A percentile compares a stretch with the other conserved stretches of the same genome.
These are phyloP conservation scores for Lotus japonicus DNA, from an alignment of 306 rosid genomes.

Conservation along the genomic window DNA sequence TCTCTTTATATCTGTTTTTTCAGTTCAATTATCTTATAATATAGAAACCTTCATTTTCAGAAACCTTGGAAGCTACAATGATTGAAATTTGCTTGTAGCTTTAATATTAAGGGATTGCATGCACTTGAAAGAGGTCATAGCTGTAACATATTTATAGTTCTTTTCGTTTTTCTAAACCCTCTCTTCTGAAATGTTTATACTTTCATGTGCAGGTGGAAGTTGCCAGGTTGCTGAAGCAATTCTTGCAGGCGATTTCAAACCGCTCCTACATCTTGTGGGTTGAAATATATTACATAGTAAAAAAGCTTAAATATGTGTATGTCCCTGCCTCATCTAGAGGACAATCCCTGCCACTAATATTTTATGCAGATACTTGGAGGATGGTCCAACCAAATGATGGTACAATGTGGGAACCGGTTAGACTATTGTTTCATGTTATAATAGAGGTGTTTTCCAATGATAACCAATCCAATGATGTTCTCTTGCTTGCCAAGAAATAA, in stretches of 20 bases:
- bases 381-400: too few species aligned
- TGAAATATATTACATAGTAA: conserved; percentile 10
- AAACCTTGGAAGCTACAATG: conserved; percentile 55
- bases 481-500: too few species aligned
- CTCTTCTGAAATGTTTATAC: not conserved
- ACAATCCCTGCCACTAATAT: too few species aligned
- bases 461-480: too few species aligned
- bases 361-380: too few species aligned
- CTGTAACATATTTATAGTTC: not conserved
- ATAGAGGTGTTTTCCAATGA: too few species aligned
- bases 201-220: conserved; percentile 55
- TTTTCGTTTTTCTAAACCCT: not conserved
- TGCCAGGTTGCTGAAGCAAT: conserved; percentile 49
- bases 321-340: too few species aligned
- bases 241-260: conserved; percentile 66
- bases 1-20: not conserved
- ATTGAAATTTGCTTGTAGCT: conserved; percentile 59
- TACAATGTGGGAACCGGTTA: too few species aligned
- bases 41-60: too few species aligned
- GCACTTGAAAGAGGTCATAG: conserved; percentile 73
- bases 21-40: not conserved
- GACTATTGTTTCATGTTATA: too few species aligned
- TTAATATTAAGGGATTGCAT: conserved; percentile 81
- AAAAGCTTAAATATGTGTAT: too few species aligned
- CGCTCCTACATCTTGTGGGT: conserved; percentile 65